These are phyloP conservation scores for Allium cepa DNA, from an alignment of 106 monocot species.

Conservation along the genomic window DNA sequence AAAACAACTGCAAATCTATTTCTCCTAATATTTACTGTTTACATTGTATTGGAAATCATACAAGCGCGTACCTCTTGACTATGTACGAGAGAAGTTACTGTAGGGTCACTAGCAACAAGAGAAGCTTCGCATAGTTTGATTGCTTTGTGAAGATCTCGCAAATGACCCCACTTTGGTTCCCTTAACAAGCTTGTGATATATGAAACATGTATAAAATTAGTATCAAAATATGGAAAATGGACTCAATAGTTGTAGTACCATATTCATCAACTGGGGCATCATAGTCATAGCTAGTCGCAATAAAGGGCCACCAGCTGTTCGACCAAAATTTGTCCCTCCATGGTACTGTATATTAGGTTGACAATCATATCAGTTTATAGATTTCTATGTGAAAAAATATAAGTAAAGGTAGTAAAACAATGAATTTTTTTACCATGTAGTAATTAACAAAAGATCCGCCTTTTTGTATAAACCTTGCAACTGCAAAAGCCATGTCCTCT, in stretches of 20 bases:
- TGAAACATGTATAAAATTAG: neutral
- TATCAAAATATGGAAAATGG: neutral
- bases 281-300: neutral
- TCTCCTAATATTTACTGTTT: neutral
- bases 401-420: neutral
- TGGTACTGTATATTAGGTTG: slow-evolving; percentile 33
- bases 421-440: slow-evolving; percentile 72
- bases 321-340: slow-evolving; percentile 92
- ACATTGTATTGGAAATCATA: neutral
- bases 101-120: slow-evolving; percentile 64
- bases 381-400: neutral
- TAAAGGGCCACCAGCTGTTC: slow-evolving; percentile 89
- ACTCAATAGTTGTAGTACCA: slow-evolving; percentile 26
- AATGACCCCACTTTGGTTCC: slow-evolving; percentile 96
- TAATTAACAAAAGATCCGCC: slow-evolving; percentile 97
- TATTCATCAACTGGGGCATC: slow-evolving; percentile 49
- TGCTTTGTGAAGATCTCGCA: slow-evolving; percentile 89
- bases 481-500: slow-evolving; percentile 90
- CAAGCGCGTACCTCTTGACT: slow-evolving; percentile 48
- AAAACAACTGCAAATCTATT: neutral
- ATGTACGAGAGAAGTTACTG: slow-evolving; percentile 43
- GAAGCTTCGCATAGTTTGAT: slow-evolving; percentile 83
- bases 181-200: slow-evolving; percentile 15
- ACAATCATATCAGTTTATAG: neutral
- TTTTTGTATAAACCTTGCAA: slow-evolving; percentile 87